These are phyloP conservation scores for Cyclotella choctawhatcheeana DNA, from an alignment of 108 stramenopile species.

Conservation along the genomic window DNA sequence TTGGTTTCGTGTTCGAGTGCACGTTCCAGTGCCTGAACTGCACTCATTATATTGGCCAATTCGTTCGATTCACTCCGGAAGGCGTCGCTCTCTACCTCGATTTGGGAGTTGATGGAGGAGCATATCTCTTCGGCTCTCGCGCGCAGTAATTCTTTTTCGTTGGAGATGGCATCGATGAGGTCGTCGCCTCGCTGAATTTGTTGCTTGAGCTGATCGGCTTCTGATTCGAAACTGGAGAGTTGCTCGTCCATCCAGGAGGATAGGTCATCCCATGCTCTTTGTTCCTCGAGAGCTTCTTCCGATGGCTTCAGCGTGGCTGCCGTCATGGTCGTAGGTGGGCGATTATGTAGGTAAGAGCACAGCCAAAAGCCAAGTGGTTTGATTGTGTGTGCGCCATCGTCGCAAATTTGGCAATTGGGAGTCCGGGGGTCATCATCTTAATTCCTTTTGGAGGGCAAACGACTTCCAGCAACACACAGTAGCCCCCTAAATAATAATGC, in stretches of 20 bases:
- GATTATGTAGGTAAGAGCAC: too few relatives aligned
- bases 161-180: background rate
- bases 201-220: background rate
- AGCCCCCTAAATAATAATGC: too few relatives aligned
- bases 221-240: background rate
- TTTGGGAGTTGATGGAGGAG: conserved; percentile 13
- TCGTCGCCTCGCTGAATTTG: background rate
- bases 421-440: too few relatives aligned
- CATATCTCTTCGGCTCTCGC: background rate
- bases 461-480: too few relatives aligned
- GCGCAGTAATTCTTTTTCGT: conserved; percentile 16
- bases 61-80: conserved; percentile 22
- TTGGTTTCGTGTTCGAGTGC: conserved; percentile 7
- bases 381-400: too few relatives aligned
- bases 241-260: conserved; percentile 16
- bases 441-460: too few relatives aligned
- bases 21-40: conserved; percentile 19
- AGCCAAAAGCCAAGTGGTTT: too few relatives aligned
- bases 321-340: background rate
- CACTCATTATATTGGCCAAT: conserved; percentile 9
- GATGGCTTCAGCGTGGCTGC: conserved; percentile 1
- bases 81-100: conserved; percentile 10
- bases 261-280: conserved; percentile 13
- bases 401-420: too few relatives aligned
- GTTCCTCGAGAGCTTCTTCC: conserved; percentile 6